Evolutionary conservation across 495 filamentous ascomycete genomes (phyloP), one percentile per base, ranked within the genome.

Genomic region (Penicillium coprophilum): DNA sequence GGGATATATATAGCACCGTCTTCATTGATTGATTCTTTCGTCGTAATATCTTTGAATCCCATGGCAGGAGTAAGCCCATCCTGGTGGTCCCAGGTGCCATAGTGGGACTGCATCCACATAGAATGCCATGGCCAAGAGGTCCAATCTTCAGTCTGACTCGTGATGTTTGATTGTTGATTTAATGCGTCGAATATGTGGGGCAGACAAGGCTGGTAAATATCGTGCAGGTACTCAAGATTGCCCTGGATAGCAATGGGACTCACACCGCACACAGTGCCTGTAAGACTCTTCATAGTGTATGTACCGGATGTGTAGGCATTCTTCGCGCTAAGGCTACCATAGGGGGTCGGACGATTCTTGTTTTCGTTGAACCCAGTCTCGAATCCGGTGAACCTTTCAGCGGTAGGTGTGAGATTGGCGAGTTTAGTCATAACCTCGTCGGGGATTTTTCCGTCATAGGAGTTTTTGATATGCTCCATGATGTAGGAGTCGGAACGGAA

Each of bases 271-370:
- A 79, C 59, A 15, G 72, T 77, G 2, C 76, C 77, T 4, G 71
- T 60, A 7, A 80, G 43, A 55, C 72, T 77, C 57, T 81, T 81
- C 24, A 80, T 60, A 3, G 78, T 80, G 53, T 77, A 79, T 11
- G 75, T 79, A n/a, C 75, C 74, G 7, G 74, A 71, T 15, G 77
- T 80, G 32, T 71, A 65, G 15, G 68, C 77, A 12, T 75, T 75
- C 19, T 66, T 71, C 11, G 78, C 67, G 40, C 71, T 78, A 46
- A 81, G 64, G 6, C 77, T 73, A 15, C 78, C 78, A 30, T 71
- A 71, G 1, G 61, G 53, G 46, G 72, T 67, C n/a, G 60, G 68
- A 19, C 13, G 43, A 8, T 62, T 61, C 13, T 50, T 47, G 17
- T 66, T 46, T 1, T 65, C 52, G 8, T 49, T 54, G 56, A 79